Percentiles rank a stretch among this genome's conserved stretches.
Evolutionary conservation across 2,329 filamentous ascomycete genomes (phyloP).

Genomic region (Monosporascus sp.): DNA sequence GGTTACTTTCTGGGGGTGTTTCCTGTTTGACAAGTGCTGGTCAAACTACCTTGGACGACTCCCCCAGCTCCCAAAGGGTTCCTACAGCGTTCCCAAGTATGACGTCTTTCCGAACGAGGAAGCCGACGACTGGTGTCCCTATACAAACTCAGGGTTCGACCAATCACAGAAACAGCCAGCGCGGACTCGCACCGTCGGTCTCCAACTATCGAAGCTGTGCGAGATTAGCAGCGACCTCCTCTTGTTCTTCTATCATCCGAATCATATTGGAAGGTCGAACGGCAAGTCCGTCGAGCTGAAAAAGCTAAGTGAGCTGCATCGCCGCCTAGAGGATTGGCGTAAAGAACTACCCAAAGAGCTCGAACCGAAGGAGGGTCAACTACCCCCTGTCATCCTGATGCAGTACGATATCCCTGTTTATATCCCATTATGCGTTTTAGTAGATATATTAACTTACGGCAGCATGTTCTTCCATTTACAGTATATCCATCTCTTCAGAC

Average conservation of each 20-base stretch:
- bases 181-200: constrained; percentile 72
- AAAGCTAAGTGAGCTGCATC: constrained; percentile 87
- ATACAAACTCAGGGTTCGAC: constrained; percentile 77
- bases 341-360: constrained; percentile 78
- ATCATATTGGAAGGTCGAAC: constrained; percentile 54
- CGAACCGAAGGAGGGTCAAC: constrained; percentile 80
- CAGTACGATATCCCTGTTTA: constrained; percentile 60
- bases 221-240: constrained; percentile 93
- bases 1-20: constrained; percentile 97
- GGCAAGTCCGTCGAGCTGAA: constrained; percentile 83
- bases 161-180: constrained; percentile 71
- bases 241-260: constrained; percentile 85
- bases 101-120: constrained; percentile 91
- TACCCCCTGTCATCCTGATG: constrained; percentile 73
- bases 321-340: constrained; percentile 84
- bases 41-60: constrained; percentile 92
- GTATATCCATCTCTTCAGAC: constrained; percentile 92
- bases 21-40: constrained; percentile 98
- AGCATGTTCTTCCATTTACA: constrained; percentile 98
- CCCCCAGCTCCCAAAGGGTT: constrained; percentile 75
- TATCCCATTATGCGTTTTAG: not conserved
- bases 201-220: constrained; percentile 78
- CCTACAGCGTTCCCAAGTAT: constrained; percentile 79
- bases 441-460: constrained; percentile 17
- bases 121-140: constrained; percentile 77